Evolutionary conservation across 768 basidiomycete species (phyloP).

Genomic region (Tephrocybe sp.): DNA sequence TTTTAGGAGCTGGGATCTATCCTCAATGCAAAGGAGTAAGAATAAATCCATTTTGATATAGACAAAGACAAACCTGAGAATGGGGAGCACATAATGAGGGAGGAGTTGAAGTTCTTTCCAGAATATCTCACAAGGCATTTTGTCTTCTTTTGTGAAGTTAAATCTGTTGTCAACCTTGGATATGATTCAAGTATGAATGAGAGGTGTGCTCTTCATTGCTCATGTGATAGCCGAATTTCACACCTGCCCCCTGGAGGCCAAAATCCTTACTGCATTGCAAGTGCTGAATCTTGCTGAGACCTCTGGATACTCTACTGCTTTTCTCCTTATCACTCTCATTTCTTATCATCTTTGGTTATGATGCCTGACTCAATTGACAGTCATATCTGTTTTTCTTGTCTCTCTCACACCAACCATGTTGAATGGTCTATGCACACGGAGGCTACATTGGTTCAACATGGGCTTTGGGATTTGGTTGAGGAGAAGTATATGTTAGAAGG

Average conservation of each 20-base stretch:
- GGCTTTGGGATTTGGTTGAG: neutral
- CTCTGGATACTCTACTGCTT: neutral
- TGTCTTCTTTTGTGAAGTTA: too few relatives aligned
- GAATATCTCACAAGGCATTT: too few relatives aligned
- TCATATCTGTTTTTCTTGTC: neutral
- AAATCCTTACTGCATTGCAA: neutral
- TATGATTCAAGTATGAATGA: too few relatives aligned
- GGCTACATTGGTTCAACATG: neutral
- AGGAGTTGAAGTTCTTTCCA: too few relatives aligned
- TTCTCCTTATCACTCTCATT: neutral
- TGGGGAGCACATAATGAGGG: too few relatives aligned
- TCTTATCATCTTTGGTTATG: neutral
- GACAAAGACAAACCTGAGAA: too few relatives aligned
- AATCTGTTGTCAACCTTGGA: too few relatives aligned
- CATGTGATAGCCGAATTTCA: neutral
- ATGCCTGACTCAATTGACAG: neutral
- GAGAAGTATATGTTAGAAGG: neutral
- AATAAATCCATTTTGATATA: too few relatives aligned
- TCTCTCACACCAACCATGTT: slow-evolving; percentile 1
- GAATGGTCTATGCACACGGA: slow-evolving; percentile 5
- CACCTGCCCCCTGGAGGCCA: neutral
- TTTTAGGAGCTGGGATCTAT: too few relatives aligned
- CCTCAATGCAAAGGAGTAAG: too few relatives aligned
- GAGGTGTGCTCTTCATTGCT: too few relatives aligned
- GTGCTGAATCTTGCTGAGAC: neutral